Base-by-base conservation (phyloP, 1,139 yeast genomes). In the Taphrina betulina region DNA sequence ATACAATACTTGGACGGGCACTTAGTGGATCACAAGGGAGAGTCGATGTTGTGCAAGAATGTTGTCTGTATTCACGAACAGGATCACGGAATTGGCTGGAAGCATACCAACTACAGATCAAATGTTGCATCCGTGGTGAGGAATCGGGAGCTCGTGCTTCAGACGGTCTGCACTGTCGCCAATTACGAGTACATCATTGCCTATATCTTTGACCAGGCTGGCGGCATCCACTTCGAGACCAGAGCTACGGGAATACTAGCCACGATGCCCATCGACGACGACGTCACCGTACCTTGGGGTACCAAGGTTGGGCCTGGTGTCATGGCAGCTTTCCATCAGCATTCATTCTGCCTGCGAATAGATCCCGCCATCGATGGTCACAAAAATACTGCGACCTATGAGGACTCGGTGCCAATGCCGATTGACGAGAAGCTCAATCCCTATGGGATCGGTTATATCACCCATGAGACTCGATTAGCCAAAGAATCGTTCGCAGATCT, bases 21-120 rank as follows among this genome's bases (percentile, higher is more conserved):
- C 69, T 82, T 83, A 67, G 77, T 82, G 43, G 81, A 79, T 69
- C 78, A 79, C 68, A 69, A 73, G 12, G 94, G 94, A 66, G 81
- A 78, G 28, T 81, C 89, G 57, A 72, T 82, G 62, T 81, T 88
- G 29, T 77, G 83, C 60, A 82, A 81, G 70, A 83, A 84, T 64
- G 92, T 90, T 19, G 77, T 85, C 61, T 85, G 94, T 71, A 83
- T 85, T 65, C 94, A 85, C 68, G 94, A 84, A 73, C 90, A 84
- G 71, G 94, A 84, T 66, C 87, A 83, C 64, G 92, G 92, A 36
- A 69, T 84, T 61, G 73, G 85, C 64, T 84, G 75, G 76, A 85
- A 85, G 74, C 94, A 85, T 71, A 82, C 90, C 53, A 90, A 85
- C 71, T 85, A 82, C 74, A 79, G 94, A 75, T 90, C 84, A 68